Base-by-base conservation (phyloP, 2,329 filamentous ascomycete genomes). In the Stemphylium beticola region DNA sequence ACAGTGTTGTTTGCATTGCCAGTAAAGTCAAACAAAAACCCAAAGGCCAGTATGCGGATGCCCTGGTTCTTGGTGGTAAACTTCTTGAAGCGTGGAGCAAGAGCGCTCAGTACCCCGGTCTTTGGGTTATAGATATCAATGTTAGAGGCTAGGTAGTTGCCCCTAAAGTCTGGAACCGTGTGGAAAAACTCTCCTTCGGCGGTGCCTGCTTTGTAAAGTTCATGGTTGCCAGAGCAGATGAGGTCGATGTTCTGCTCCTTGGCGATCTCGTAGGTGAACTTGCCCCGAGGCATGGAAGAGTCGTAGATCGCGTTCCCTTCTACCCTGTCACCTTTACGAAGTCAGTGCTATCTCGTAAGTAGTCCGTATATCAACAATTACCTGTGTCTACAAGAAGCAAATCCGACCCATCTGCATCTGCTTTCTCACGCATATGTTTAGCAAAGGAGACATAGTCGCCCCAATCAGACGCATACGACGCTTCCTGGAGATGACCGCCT, bases 221-320 rank as follows among this genome's bases (percentile, higher is more conserved):
- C 95, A 78, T 99, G 95, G 69, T 99, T 99, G 44, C 95, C 95
- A 1, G 88, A 89, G 65, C 87, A 93, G 42, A 98, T 83, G 22
- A 96, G 78, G 71, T 98, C 93, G 63, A 97, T 87, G 38, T 87
- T 77, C 71, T 96, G 92, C 69, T 96, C 82, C 57, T 87, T 87
- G 71, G 95, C 87, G 50, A 98, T 95, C 60, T 93, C 90, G 71
- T 92, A 93, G 1, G 91, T 92, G 74, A 92, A 97, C 68, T 88
- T 83, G 18, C 95, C 95, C 71, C 96, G 96, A 8, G 95, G 95
- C 24, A 83, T 81, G 0, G 92, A 96, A 4, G 88, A 89, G 73
- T 98, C 95, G 76, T 96, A 98, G 4, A 99, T 84, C 1, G 93
- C 95, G 72, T 96, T 98, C 32, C 93, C 92, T 75, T 98, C 95